Evolutionary conservation across 495 filamentous ascomycete species (phyloP).

Genomic region (Lophiostoma macrostomum): DNA sequence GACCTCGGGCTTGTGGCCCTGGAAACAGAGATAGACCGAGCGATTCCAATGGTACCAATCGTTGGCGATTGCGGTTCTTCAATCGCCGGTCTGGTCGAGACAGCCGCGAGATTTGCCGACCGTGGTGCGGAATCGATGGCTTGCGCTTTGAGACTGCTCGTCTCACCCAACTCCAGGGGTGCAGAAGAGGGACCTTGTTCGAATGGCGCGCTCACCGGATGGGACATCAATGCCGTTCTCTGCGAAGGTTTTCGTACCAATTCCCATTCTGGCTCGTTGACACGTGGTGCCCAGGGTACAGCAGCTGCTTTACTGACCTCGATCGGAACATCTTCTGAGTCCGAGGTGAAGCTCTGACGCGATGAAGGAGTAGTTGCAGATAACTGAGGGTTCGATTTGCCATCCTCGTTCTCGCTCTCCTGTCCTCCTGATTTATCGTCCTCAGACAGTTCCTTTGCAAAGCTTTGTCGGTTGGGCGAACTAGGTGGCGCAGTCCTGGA

Average conservation of each 20-base stretch:
- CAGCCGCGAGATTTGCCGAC: constrained; percentile 4
- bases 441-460: constrained; percentile 9
- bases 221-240: neutral
- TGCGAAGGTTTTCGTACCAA: constrained; percentile 42
- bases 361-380: constrained; percentile 39
- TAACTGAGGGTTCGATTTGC: neutral
- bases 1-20: constrained; percentile 3
- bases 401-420: neutral
- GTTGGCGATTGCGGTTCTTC: neutral
- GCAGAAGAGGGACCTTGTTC: constrained; percentile 14
- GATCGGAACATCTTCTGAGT: constrained; percentile 38
- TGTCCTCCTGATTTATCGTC: constrained; percentile 13
- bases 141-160: neutral
- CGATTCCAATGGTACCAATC: constrained; percentile 21
- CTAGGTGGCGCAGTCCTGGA: constrained; percentile 59
- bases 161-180: constrained; percentile 2
- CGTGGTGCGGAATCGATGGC: constrained; percentile 6
- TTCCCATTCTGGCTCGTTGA: constrained; percentile 51
- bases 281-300: constrained; percentile 35
- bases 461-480: constrained; percentile 42
- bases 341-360: constrained; percentile 47
- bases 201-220: neutral
- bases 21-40: constrained; percentile 27
- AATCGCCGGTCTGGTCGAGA: no score
- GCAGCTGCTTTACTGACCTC: constrained; percentile 35